Evolutionary conservation across 2,329 filamentous ascomycete genomes (phyloP), one percentile per base, ranked within the genome.

Genomic region (Tolypocladium endophyticum): DNA sequence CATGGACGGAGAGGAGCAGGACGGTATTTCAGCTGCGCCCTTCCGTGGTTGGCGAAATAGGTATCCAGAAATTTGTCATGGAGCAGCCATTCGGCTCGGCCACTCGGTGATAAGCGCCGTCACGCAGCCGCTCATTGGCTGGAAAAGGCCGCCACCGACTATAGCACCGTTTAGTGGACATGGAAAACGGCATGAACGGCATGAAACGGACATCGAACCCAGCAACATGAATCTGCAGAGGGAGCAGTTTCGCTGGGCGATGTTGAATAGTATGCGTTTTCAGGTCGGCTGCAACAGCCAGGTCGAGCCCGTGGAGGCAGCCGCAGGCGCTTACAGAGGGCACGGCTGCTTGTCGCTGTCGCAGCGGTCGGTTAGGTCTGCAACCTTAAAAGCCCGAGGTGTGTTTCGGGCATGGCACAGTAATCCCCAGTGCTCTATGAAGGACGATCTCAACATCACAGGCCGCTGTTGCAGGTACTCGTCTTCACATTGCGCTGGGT

Each of bases 11-110:
- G 63, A 64, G 63, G 61, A 66, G 62, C 58, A 61, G 58, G 58
- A 57, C 66, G 60, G 61, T 58, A 62, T 43, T 64, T 63, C 28
- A 53, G 50, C n/a, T n/a, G 28, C 18, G 28, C 14, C 18, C 18
- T 47, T 47, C 28, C n/a, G 33, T 33, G 50, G 50, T 53, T 53
- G 50, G 50, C 50, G 50, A 35, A 35, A 20, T n/a, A 30, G 50
- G 50, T 11, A n/a, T 53, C 62, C 55, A 67, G 65, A 67, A 61
- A 74, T 74, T 73, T 73, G 72, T 72, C 72, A 73, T 69, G 62
- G 59, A 57, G 36, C 33, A 36, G 54, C 30, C 60, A 61, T 62
- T 72, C 70, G 69, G 69, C 70, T 72, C 69, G 71, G 69, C 56
- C 57, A 63, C 67, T 74, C 72, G 72, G 72, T 64, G 71, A 72